A percentile compares a stretch with the other conserved stretches of the same genome.
phyloP scores from a whole-genome alignment of 129 eudicot species.

The Artemisia annua region DNA sequence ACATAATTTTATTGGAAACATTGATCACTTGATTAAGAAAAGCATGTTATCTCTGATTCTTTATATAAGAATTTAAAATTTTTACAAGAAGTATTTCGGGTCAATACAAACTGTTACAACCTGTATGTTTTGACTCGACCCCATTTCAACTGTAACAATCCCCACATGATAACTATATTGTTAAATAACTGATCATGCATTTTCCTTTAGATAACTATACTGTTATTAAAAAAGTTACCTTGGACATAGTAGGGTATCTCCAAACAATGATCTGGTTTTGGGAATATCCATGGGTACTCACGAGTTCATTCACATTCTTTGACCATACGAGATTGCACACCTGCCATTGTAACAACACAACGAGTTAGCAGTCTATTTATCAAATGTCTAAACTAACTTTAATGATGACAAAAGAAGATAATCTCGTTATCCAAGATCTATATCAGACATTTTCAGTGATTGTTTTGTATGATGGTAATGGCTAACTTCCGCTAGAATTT shows the following conservation, averaged over 20 bases:
- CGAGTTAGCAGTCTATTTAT: conserved; percentile 13
- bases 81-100: too few relatives aligned
- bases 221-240: conserved; percentile 46
- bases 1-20: neutral
- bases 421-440: conserved; percentile 11
- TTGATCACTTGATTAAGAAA: too few relatives aligned
- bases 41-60: too few relatives aligned
- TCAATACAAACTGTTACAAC: neutral
- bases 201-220: conserved; percentile 10
- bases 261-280: conserved; percentile 97
- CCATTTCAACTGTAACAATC: too few relatives aligned
- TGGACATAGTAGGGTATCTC: conserved; percentile 98
- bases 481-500: neutral
- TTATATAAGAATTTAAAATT: too few relatives aligned
- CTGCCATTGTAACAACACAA: conserved; percentile 39
- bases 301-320: conserved; percentile 95
- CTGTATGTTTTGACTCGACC: too few relatives aligned
- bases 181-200: neutral
- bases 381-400: conserved; percentile 20
- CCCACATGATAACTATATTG: too few relatives aligned
- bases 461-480: neutral
- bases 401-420: neutral
- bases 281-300: conserved; percentile 99
- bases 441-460: neutral
- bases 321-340: conserved; percentile 99